Percentiles rank a stretch among this genome's conserved stretches.
Evolutionary conservation across 345 rosid genomes (phyloP).

Genomic region (Hypericum androsaemum): DNA sequence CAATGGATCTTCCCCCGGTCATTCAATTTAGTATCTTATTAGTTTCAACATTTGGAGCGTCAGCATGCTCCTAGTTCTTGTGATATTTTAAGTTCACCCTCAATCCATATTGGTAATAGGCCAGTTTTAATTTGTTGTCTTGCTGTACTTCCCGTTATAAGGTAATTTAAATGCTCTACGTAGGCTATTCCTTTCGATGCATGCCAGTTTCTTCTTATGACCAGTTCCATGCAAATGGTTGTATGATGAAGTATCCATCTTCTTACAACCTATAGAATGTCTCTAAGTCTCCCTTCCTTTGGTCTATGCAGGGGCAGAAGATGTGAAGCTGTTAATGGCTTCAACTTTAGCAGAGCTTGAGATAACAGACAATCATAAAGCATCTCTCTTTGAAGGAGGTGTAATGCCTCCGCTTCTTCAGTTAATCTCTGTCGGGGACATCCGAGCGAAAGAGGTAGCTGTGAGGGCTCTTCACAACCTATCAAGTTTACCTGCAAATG

Average conservation of each 20-base stretch:
- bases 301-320: constrained; percentile 42
- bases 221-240: too few species aligned
- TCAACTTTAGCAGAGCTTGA: constrained; percentile 50
- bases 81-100: too few species aligned
- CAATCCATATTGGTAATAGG: too few species aligned
- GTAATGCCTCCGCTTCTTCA: constrained; percentile 42
- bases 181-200: too few species aligned
- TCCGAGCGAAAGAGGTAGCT: constrained; percentile 31
- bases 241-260: constrained; percentile 1
- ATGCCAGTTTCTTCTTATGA: too few species aligned
- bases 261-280: not conserved
- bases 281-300: constrained; percentile 4
- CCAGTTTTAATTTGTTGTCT: too few species aligned
- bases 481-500: constrained; percentile 44
- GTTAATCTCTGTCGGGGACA: constrained; percentile 28
- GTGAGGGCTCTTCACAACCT: constrained; percentile 44
- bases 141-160: too few species aligned
- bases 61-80: too few species aligned
- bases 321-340: constrained; percentile 41
- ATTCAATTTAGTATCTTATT: too few species aligned
- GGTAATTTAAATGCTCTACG: too few species aligned
- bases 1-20: too few species aligned
- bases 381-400: constrained; percentile 42
- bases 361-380: constrained; percentile 52
- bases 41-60: too few species aligned